These are phyloP conservation scores for Didymella keratinophila DNA, from an alignment of 2,329 filamentous ascomycete genomes.

Conservation along the genomic window DNA sequence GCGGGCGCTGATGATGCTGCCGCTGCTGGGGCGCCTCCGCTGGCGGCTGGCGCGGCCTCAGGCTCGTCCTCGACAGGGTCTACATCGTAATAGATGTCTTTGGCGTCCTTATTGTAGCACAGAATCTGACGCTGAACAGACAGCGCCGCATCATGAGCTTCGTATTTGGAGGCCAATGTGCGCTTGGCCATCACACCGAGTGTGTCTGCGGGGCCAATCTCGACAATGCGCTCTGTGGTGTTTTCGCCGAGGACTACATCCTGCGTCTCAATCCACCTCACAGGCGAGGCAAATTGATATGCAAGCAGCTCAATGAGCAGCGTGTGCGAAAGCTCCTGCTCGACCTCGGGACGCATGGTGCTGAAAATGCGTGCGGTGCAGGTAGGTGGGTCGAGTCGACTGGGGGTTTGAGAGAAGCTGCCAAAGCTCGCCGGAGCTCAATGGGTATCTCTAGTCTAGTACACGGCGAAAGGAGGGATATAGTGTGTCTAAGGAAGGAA, in stretches of 20 bases:
- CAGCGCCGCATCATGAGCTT: constrained; percentile 96
- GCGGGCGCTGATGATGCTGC: constrained; percentile 57
- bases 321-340: constrained; percentile 98
- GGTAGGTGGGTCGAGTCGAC: constrained; percentile 16
- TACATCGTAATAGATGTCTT: constrained; percentile 99
- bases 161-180: constrained; percentile 95
- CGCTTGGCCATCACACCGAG: constrained; percentile 97
- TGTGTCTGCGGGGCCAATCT: constrained; percentile 96
- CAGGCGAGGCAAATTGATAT: constrained; percentile 98
- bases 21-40: constrained; percentile 53
- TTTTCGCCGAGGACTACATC: constrained; percentile 99
- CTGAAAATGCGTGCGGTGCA: constrained; percentile 33
- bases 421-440: constrained; percentile 38
- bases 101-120: constrained; percentile 99
- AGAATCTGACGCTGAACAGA: constrained; percentile 97
- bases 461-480: constrained; percentile 33
- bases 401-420: constrained; percentile 15
- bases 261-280: constrained; percentile 99
- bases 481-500: constrained; percentile 28
- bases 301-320: constrained; percentile 97
- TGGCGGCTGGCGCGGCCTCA: constrained; percentile 63
- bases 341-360: constrained; percentile 95
- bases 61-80: constrained; percentile 84
- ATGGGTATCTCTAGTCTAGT: constrained; percentile 35
- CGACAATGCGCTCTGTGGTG: constrained; percentile 94